phyloP scores from a whole-genome alignment of 352 stramenopile species.

The Pythium rhizo-oryzae region DNA sequence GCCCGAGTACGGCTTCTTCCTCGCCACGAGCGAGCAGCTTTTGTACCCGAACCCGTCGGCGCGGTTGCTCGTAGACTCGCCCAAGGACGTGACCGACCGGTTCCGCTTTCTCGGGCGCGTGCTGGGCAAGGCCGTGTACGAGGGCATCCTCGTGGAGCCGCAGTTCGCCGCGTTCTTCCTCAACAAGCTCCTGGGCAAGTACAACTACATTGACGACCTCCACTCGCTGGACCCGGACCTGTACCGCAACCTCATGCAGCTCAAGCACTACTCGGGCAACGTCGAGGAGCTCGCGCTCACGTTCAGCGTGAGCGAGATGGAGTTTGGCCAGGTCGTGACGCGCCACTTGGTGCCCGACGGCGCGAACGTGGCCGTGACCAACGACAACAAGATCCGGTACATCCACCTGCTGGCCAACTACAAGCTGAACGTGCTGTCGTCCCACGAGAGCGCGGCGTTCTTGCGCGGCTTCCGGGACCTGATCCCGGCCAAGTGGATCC shows the following conservation, averaged over 20 bases:
- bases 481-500: constrained; percentile 75
- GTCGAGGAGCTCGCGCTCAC: constrained; percentile 93
- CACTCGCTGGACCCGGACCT: constrained; percentile 93
- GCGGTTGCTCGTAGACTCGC: constrained; percentile 63
- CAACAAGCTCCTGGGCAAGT: constrained; percentile 91
- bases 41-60: constrained; percentile 96
- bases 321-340: constrained; percentile 67
- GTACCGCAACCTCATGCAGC: constrained; percentile 95
- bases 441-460: constrained; percentile 61
- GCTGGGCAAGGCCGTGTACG: constrained; percentile 95
- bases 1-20: constrained; percentile 81
- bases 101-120: constrained; percentile 96
- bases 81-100: constrained; percentile 84
- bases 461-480: constrained; percentile 75
- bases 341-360: constrained; percentile 87
- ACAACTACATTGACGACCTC: constrained; percentile 92
- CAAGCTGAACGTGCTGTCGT: constrained; percentile 93
- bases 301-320: constrained; percentile 89
- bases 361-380: constrained; percentile 88
- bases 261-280: constrained; percentile 95
- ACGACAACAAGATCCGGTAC: constrained; percentile 95
- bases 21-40: constrained; percentile 74
- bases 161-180: constrained; percentile 98
- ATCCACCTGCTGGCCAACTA: constrained; percentile 97
- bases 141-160: constrained; percentile 96